Base-by-base conservation (phyloP, 2,329 filamentous ascomycete genomes). In the Ceratocystis harringtonii region DNA sequence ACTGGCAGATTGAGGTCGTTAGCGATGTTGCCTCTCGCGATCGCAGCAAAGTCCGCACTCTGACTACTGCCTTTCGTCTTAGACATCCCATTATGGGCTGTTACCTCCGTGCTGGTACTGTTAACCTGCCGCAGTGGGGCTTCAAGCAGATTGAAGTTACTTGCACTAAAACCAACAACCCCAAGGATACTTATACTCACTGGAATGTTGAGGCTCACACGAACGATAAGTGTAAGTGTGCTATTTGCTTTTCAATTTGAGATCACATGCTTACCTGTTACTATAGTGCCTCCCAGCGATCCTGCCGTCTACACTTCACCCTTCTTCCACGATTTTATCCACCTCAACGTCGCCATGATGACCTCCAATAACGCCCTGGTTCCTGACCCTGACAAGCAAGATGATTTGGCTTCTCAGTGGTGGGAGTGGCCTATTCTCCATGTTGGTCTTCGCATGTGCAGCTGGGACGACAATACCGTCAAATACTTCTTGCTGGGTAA, bases 61-160 rank as follows among this genome's bases (percentile, higher is more conserved):
- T 99, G 69, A 97, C 94, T 6, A 96, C 92, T 5, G 84, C 89
- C 10, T 96, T 99, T 83, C 86, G 95, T 69, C 80, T 99, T 66
- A 90, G 82, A 75, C 91, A 99, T 74, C 80, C 84, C 52, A 81
- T 85, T 65, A 81, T 97, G 65, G 89, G 89, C 70, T 99, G 94
- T 77, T 99, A 99, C 74, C 84, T 99, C 62, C 88, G 92, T 69
- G 95, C 94, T 67, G 92, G 92, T 71, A 99, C 95, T 72, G 88
- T 91, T 71, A 99, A 97, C 76, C 81, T 99, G 69, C 94, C 94
- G 63, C 94, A 97, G 74, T 99, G 94, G 94, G 94, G 94, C 74
- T 99, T 99, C 82, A 96, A 97, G 79, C 94, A 99, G 78, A 97
- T 99, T 70, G 94, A 99, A 78, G 92, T 94, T 44, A 95, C 91